A percentile compares a stretch with the other conserved stretches of the same genome.
These are phyloP conservation scores for Sarocladiaceae sp. DNA, from an alignment of 2,329 filamentous ascomycete genomes.

Conservation along the genomic window DNA sequence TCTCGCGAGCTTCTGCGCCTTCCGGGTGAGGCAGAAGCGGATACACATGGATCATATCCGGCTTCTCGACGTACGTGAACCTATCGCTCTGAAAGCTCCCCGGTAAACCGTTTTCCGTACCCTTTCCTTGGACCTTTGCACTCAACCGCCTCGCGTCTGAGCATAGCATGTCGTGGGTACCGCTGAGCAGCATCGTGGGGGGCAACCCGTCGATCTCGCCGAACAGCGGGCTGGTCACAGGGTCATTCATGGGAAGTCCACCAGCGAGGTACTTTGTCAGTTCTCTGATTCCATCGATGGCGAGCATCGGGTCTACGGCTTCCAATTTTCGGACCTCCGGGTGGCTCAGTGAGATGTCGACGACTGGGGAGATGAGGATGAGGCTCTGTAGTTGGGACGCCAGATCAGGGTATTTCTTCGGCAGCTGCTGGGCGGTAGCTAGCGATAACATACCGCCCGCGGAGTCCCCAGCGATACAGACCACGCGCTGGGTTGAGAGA, in stretches of 20 bases:
- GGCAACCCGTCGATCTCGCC: constrained; percentile 10
- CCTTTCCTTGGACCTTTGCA: constrained; percentile 8
- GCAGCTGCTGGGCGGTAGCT: constrained; percentile 7
- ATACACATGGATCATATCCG: constrained; percentile 12
- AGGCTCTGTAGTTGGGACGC: constrained; percentile 4
- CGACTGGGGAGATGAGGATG: constrained; percentile 11
- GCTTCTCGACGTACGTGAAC: constrained; percentile 10
- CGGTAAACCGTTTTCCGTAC: neutral
- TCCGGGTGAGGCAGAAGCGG: constrained; percentile 12
- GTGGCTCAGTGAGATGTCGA: constrained; percentile 10
- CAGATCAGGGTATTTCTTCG: neutral
- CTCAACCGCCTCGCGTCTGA: constrained; percentile 11
- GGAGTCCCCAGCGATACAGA: constrained; percentile 12
- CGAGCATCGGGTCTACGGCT: constrained; percentile 10
- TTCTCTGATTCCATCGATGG: constrained; percentile 1
- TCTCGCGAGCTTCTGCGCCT: constrained; percentile 9
- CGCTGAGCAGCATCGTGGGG: constrained; percentile 9
- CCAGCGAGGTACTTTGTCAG: neutral
- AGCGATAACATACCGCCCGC: constrained; percentile 10
- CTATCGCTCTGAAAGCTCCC: constrained; percentile 9
- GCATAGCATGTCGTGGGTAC: constrained; percentile 12
- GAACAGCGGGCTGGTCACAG: constrained; percentile 7
- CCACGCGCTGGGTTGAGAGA: constrained; percentile 3
- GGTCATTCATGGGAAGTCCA: constrained; percentile 6
- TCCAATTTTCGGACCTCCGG: constrained; percentile 2